A percentile compares a stretch with the other conserved stretches of the same genome.
Conservation (phyloP, 768 basidiomycete genomes). For the Trametes coccinea region DNA sequence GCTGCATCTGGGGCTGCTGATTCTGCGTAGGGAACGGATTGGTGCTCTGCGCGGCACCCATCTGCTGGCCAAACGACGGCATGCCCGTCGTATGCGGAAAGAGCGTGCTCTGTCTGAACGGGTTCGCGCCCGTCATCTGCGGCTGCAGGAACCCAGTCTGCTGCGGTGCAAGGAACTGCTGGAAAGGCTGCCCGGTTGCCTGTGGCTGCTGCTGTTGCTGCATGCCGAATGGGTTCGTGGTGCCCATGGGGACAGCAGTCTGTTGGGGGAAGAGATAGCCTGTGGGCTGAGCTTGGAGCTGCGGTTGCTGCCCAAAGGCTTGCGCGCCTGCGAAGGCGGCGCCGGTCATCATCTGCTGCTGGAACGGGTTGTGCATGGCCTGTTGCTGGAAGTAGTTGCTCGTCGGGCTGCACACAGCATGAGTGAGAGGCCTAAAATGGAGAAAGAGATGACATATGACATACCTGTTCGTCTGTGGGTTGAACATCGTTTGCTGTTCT, state of each 20-base stretch:
- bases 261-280: conserved; percentile 55
- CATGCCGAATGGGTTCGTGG: conserved; percentile 49
- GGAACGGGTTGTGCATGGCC: conserved; percentile 75
- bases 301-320: conserved; percentile 65
- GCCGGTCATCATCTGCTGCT: conserved; percentile 38
- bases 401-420: conserved; percentile 41
- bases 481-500: conserved; percentile 72
- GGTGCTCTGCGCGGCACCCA: conserved; percentile 12
- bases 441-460: neutral
- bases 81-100: conserved; percentile 38
- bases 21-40: conserved; percentile 28
- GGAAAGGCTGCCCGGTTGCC: conserved; percentile 35
- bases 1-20: conserved; percentile 35
- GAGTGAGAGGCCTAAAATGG: neutral
- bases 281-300: conserved; percentile 44
- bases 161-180: conserved; percentile 56
- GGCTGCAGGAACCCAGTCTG: conserved; percentile 49
- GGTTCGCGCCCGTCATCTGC: conserved; percentile 47
- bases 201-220: conserved; percentile 34
- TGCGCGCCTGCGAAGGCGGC: conserved; percentile 40
- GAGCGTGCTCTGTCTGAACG: conserved; percentile 54
- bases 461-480: conserved; percentile 62
- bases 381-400: conserved; percentile 57
- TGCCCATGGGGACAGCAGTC: conserved; percentile 38
- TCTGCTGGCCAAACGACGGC: conserved; percentile 20